Base-by-base conservation (phyloP, 31 red algal genomes). In the Asparagopsis taxiformis region DNA sequence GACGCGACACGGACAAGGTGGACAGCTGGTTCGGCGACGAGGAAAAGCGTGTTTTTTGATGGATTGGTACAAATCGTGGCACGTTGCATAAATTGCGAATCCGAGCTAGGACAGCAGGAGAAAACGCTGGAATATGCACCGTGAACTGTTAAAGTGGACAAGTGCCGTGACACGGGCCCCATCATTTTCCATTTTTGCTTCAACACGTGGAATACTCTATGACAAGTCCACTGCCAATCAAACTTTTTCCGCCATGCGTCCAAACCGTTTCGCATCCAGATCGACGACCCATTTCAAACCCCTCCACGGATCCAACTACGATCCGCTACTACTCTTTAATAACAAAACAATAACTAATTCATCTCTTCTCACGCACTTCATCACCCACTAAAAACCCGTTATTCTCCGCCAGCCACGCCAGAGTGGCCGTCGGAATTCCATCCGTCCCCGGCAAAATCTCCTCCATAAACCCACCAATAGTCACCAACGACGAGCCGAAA, bases 391-490 rank as follows among this genome's bases (percentile, higher is more conserved):
- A 9, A 46, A 66, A 84, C 30, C 80, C 72, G 44, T 70, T 36
- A 24, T 79, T 65, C 62, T 92, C 71, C 20, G 79, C 89, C 19
- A 73, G 21, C 78, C 78, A 83, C 15, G 89, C 89, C 9, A 94
- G 58, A 33, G 90, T 88, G 2, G 90, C 90, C 30, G 80, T 94
- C 10, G 90, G 90, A 61, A 94, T 72, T 1, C 31, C 72, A 33
- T 85, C 90, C 11, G 73, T 79, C 31, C 82, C 90, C 3, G n/a
- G 90, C 13, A 94, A 50, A 19, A 79, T 65, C 72, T 94, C 90
- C 61, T 94, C 90, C 22, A 66, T 66, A 31, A 94, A 60, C 9
- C 72, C 90, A 22, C 49, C 73, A 1, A 70, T 49, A 2, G 89
- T 74, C 0, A 84, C 65, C 25, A 77, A 57, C 25, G 79, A 41